phyloP scores from a whole-genome alignment of 257 asterid species.

The Ehretia macrophylla region DNA sequence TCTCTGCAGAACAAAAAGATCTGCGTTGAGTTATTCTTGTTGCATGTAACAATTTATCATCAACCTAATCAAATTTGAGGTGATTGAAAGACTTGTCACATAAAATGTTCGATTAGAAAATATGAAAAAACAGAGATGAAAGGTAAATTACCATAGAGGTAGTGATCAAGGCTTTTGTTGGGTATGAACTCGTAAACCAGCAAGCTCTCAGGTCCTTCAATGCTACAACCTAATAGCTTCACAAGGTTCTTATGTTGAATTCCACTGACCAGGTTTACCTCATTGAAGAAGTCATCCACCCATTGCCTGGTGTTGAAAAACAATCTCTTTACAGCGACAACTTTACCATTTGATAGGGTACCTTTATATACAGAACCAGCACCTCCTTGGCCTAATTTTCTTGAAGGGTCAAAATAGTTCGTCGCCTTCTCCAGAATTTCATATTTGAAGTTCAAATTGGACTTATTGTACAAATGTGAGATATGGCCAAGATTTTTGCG shows the following conservation, averaged over 20 bases:
- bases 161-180: constrained; percentile 68
- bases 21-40: too few species aligned
- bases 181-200: constrained; percentile 69
- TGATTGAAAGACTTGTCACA: not conserved
- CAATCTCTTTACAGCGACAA: constrained; percentile 66
- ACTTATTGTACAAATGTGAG: constrained; percentile 34
- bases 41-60: not conserved
- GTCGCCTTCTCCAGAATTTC: constrained; percentile 70
- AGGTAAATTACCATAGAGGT: constrained; percentile 38
- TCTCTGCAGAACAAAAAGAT: constrained; percentile 34
- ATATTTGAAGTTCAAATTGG: constrained; percentile 53
- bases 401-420: constrained; percentile 43
- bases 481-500: constrained; percentile 54
- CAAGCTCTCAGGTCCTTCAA: constrained; percentile 81
- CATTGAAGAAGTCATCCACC: constrained; percentile 82
- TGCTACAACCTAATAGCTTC: constrained; percentile 75
- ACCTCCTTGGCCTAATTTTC: constrained; percentile 75
- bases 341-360: constrained; percentile 47
- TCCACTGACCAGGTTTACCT: constrained; percentile 69
- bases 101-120: not conserved
- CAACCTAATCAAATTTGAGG: too few species aligned
- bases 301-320: constrained; percentile 70
- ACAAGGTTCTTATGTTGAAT: constrained; percentile 61
- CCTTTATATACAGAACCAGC: constrained; percentile 82
- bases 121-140: not conserved